Percentiles rank a stretch among this genome's conserved stretches.
phyloP scores from a whole-genome alignment of 352 stramenopile genomes.

The Globisporangium acanthophoron region DNA sequence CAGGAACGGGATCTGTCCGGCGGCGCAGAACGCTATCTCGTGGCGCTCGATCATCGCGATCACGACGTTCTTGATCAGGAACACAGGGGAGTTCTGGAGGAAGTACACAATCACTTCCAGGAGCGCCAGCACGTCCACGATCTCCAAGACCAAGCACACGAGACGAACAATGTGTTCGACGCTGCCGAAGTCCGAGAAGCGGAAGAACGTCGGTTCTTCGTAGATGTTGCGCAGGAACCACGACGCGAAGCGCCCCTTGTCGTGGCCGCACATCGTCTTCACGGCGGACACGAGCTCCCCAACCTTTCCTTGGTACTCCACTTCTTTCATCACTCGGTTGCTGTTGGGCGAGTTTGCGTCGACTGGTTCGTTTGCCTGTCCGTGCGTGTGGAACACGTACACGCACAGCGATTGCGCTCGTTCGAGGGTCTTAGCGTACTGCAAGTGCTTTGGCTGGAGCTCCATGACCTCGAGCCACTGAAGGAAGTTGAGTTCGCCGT shows the following conservation, averaged over 20 bases:
- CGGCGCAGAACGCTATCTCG: conserved; percentile 78
- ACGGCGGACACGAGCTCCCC: conserved; percentile 77
- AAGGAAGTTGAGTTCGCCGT: conserved; percentile 58
- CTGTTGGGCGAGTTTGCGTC: conserved; percentile 21
- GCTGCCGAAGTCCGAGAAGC: conserved; percentile 75
- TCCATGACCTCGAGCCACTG: conserved; percentile 84
- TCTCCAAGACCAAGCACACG: conserved; percentile 75
- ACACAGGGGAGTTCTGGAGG: conserved; percentile 61
- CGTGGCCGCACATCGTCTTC: conserved; percentile 83
- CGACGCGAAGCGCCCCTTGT: conserved; percentile 76
- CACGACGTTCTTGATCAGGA: conserved; percentile 79
- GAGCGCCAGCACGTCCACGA: conserved; percentile 73
- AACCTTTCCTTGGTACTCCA: conserved; percentile 81
- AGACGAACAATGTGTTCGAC: conserved; percentile 81
- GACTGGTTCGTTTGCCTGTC: conserved; percentile 48
- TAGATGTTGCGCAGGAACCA: conserved; percentile 86
- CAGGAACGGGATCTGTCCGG: conserved; percentile 73
- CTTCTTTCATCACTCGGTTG: conserved; percentile 59
- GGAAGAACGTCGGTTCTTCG: conserved; percentile 73
- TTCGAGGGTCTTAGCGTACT: conserved; percentile 75
- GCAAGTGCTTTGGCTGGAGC: conserved; percentile 64
- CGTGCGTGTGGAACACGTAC: conserved; percentile 83
- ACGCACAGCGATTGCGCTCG: conserved; percentile 74
- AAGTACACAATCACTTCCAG: conserved; percentile 85
- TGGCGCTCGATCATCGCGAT: conserved; percentile 79